Conservation (phyloP, 306 rosid species). For the Abrus pulchellus region DNA sequence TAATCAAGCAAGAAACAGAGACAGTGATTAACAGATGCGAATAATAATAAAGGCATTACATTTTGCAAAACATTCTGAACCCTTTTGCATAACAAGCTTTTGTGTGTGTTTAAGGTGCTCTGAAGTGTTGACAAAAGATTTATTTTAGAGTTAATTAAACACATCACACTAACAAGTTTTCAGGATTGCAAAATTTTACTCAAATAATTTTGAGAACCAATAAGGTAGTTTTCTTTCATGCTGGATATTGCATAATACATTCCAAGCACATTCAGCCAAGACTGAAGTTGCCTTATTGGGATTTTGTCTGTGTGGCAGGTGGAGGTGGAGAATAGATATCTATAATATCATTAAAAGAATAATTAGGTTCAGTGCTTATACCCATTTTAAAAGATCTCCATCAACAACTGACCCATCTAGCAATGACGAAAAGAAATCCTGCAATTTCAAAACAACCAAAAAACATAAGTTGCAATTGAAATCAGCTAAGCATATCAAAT, state of each 20-base stretch:
- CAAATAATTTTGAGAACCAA: neutral
- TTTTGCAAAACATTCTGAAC: neutral
- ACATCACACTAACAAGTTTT: neutral
- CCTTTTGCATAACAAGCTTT: neutral
- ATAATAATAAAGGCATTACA: neutral
- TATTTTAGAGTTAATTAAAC: neutral
- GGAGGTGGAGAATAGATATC: slow-evolving; percentile 7
- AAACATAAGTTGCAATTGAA: slow-evolving; percentile 27
- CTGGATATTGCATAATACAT: neutral
- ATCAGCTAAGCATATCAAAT: slow-evolving; percentile 17
- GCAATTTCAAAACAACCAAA: slow-evolving; percentile 45
- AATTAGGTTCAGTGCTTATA: slow-evolving; percentile 51
- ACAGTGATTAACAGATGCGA: too few species aligned
- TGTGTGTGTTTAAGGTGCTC: neutral
- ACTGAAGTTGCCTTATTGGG: neutral
- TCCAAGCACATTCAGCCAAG: neutral
- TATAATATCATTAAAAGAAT: slow-evolving; percentile 9
- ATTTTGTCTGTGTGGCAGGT: neutral
- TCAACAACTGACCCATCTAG: slow-evolving; percentile 76
- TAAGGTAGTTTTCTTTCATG: neutral
- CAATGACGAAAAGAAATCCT: slow-evolving; percentile 82
- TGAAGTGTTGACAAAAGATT: neutral
- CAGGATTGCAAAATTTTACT: neutral
- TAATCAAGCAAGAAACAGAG: neutral
- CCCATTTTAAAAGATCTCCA: slow-evolving; percentile 92